A percentile compares a stretch with the other conserved stretches of the same genome.
Conservation (phyloP, 805 yeast species). For the Candida cerambycidarum region DNA sequence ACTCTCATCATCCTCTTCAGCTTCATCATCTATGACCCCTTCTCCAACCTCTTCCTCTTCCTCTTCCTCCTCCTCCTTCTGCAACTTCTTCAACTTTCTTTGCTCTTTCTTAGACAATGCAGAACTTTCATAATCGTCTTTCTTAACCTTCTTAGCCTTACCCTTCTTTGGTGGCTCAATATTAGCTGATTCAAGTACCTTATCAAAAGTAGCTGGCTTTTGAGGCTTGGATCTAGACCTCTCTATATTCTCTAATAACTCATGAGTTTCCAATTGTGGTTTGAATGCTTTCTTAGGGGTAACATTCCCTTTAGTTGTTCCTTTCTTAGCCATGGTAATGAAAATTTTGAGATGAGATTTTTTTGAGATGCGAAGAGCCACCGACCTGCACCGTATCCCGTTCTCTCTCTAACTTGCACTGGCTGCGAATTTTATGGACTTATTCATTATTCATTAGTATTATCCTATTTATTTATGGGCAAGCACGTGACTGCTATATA, state of each 20-base stretch:
- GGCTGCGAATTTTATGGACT: too few species aligned
- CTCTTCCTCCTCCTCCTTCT: conserved; percentile 28
- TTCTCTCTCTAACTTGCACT: too few species aligned
- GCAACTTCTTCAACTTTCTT: conserved; percentile 55
- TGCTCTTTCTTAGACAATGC: conserved; percentile 63
- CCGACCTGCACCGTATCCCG: too few species aligned
- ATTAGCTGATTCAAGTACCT: conserved; percentile 2
- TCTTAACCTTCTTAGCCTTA: conserved; percentile 14
- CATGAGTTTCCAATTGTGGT: conserved; percentile 31
- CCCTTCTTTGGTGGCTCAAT: conserved; percentile 6
- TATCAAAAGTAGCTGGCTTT: conserved; percentile 15
- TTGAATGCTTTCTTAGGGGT: conserved; percentile 22
- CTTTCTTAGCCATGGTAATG: conserved; percentile 29
- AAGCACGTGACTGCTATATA: too few species aligned
- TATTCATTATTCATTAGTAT: too few species aligned
- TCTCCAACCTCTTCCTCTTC: conserved; percentile 39
- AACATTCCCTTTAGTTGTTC: neutral
- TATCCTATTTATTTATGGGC: too few species aligned
- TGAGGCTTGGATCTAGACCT: conserved; percentile 26
- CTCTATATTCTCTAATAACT: conserved; percentile 23
- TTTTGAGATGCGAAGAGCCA: conserved; percentile 10
- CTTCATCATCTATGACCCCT: conserved; percentile 26
- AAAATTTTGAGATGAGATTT: conserved; percentile 11
- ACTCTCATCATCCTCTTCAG: conserved; percentile 38
- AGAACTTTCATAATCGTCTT: conserved; percentile 45